These are phyloP conservation scores for Cyclospora cayetanensis DNA, from an alignment of 169 alveolate species.

Conservation along the genomic window DNA sequence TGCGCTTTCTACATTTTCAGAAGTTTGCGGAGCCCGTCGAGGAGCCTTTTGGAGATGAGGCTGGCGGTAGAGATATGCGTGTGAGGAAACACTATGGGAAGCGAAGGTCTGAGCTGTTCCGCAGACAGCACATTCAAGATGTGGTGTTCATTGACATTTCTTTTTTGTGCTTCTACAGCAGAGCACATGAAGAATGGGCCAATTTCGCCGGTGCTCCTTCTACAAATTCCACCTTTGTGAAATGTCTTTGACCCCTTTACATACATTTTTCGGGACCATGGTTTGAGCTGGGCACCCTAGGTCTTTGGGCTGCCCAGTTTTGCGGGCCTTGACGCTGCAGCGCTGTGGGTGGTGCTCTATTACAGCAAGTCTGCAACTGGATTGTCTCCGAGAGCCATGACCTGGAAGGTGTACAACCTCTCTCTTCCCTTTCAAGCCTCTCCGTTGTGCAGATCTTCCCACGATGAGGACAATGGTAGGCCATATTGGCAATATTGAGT, in stretches of 20 bases:
- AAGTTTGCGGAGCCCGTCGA: not conserved
- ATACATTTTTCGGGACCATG: too few species aligned
- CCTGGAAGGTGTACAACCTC: conserved; percentile 19
- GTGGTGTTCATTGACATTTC: not conserved
- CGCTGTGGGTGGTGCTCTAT: not conserved
- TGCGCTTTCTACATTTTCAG: too few species aligned
- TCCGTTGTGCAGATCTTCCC: conserved; percentile 31
- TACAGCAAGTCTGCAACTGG: conserved; percentile 16
- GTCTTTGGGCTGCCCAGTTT: too few species aligned
- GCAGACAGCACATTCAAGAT: not conserved
- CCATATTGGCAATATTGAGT: not conserved
- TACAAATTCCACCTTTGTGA: too few species aligned
- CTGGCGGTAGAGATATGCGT: not conserved
- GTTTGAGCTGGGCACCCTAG: too few species aligned
- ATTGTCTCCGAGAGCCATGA: not conserved
- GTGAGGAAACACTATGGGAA: not conserved
- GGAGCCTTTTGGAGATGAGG: conserved; percentile 25
- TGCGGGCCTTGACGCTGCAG: too few species aligned
- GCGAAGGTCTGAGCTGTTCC: not conserved
- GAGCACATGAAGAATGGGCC: too few species aligned
- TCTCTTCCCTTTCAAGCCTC: not conserved
- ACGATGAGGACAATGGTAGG: not conserved
- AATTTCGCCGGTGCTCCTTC: too few species aligned
- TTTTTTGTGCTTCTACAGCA: not conserved
- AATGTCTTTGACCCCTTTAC: too few species aligned